Evolutionary conservation across 2,329 filamentous ascomycete species (phyloP), one percentile per base, ranked within the genome.

Genomic region (Tolypocladium capitatum): DNA sequence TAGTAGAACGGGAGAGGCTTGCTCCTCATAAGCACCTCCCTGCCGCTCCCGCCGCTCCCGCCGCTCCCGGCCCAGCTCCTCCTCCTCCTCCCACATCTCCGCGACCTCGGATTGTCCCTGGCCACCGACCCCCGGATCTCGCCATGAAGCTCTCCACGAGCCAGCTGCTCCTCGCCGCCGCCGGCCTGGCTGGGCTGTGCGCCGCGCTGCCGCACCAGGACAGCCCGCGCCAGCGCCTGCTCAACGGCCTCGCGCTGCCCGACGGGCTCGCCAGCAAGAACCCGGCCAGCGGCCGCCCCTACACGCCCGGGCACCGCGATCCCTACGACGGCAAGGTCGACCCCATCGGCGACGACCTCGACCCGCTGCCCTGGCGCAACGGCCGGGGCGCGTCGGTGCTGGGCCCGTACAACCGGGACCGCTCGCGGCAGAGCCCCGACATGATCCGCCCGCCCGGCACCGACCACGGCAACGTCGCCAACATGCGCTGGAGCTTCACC

Each of bases 401-500:
- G 21, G 84, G 84, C 0, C 84, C 84, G 0, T 79, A 81, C 62
- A 89, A 87, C 61, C 70, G 68, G 50, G 76, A 76, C 45, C 78
- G 84, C 21, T 78, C 84, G 46, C 72, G 78, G 42, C 79, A 87
- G 66, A 83, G 78, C 60, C 83, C 84, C 0, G 83, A 88, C 61
- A 67, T 86, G 40, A 71, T 88, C 36, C 76, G 84, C 20, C 83
- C 84, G 18, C 84, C 84, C 0, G 81, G 76, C 58, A 88, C 84
- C 6, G 84, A 89, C 58, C 78, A 81, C 61, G 84, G 84, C 33
- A 78, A 75, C 54, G 70, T 88, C 59, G 66, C 74, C 45, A 87
- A 86, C 63, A 80, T 87, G 76, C 73, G 81, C 50, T 88, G 84
- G 84, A 80, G 77, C 51, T 82, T 82, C 56, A 75, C 75, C 2